These are phyloP conservation scores for Margaritispora aquatica DNA, from an alignment of 495 filamentous ascomycete genomes.

Conservation along the genomic window DNA sequence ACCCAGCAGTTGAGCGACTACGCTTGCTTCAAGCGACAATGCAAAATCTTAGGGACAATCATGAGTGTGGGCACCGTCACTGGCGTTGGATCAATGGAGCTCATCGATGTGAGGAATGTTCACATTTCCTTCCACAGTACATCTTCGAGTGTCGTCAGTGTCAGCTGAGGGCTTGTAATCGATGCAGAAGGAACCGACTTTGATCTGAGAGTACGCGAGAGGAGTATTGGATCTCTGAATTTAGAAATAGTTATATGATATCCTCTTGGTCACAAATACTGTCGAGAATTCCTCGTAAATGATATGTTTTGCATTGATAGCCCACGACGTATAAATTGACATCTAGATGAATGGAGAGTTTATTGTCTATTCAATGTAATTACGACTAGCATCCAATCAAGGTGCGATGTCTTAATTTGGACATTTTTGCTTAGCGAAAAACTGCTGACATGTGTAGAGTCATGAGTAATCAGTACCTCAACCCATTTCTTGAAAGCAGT, in stretches of 20 bases:
- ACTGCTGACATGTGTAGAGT: too few relatives aligned
- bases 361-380: too few relatives aligned
- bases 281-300: too few relatives aligned
- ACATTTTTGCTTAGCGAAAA: neutral
- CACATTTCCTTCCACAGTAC: neutral
- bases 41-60: neutral
- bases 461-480: too few relatives aligned
- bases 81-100: neutral
- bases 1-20: neutral
- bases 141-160: conserved; percentile 1
- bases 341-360: too few relatives aligned
- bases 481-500: too few relatives aligned
- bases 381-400: neutral
- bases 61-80: neutral
- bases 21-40: neutral
- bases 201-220: neutral
- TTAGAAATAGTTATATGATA: too few relatives aligned
- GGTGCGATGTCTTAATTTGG: neutral
- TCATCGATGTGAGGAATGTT: neutral
- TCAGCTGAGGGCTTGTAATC: neutral
- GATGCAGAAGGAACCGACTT: neutral
- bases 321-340: neutral
- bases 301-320: too few relatives aligned
- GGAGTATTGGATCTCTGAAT: neutral
- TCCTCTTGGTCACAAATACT: too few relatives aligned